Evolutionary conservation across 805 yeast genomes (phyloP).

Genomic region (Blastobotrys robertii): DNA sequence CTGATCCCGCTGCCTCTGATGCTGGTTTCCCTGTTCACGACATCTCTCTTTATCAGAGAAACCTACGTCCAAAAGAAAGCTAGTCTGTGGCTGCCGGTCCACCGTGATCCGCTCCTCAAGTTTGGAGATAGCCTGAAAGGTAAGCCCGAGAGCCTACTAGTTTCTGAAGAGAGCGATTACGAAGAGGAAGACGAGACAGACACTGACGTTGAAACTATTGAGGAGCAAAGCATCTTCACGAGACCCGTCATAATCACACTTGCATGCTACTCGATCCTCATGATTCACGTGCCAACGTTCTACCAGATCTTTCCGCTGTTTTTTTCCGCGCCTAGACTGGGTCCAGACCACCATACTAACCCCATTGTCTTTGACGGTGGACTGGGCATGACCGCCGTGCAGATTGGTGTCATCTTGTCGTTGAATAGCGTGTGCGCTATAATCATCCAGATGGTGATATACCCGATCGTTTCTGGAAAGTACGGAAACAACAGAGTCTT

Average conservation of each 20-base stretch:
- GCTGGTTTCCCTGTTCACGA: conserved; percentile 21
- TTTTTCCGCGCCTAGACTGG: conserved; percentile 28
- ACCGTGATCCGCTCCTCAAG: conserved; percentile 6
- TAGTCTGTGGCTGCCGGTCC: conserved; percentile 3
- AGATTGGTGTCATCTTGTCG: conserved; percentile 41
- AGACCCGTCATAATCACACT: conserved; percentile 9
- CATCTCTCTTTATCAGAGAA: conserved; percentile 11
- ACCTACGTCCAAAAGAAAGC: conserved; percentile 4
- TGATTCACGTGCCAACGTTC: conserved; percentile 38
- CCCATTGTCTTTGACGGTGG: conserved; percentile 43
- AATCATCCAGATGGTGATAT: conserved; percentile 38
- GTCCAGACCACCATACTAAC: conserved; percentile 25
- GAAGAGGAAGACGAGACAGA: background rate
- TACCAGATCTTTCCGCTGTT: conserved; percentile 45
- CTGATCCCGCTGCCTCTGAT: conserved; percentile 29
- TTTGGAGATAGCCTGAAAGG: conserved; percentile 4
- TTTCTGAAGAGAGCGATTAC: background rate
- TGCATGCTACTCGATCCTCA: conserved; percentile 19
- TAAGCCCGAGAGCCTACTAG: background rate
- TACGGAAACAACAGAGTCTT: conserved; percentile 36
- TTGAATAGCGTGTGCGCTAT: conserved; percentile 43
- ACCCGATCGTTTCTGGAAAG: conserved; percentile 39
- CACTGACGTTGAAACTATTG: background rate
- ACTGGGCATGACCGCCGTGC: conserved; percentile 35
- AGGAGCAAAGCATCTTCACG: conserved; percentile 6